phyloP scores from a whole-genome alignment of 1,284 basidiomycete species.

The Tetrapyrgos nigripes region DNA sequence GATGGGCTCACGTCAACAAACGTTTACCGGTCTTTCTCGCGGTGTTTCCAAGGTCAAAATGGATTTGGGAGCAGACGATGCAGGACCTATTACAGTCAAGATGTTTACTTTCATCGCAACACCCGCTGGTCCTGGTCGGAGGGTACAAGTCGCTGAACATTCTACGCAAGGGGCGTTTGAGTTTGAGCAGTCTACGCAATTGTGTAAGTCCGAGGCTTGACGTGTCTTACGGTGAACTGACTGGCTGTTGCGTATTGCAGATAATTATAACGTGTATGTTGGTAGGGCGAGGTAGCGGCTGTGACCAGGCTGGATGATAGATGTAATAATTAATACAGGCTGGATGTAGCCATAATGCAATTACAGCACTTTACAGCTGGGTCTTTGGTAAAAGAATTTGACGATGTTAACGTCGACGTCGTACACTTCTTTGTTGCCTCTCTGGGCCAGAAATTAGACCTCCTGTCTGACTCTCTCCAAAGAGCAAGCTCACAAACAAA shows the following conservation, averaged over 20 bases:
- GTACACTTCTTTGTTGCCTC: too few species aligned
- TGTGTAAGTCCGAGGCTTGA: constrained; percentile 9
- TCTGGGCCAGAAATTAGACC: too few species aligned
- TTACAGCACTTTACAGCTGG: too few species aligned
- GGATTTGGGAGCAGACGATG: background rate
- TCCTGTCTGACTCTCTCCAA: too few species aligned
- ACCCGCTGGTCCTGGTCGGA: too few species aligned
- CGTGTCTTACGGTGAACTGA: background rate
- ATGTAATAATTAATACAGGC: too few species aligned
- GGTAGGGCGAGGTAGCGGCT: constrained; percentile 12
- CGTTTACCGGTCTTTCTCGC: constrained; percentile 36
- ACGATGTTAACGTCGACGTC: too few species aligned
- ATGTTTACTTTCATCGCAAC: background rate
- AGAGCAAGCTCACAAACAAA: too few species aligned
- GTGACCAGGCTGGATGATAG: too few species aligned
- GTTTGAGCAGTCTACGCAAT: constrained; percentile 2
- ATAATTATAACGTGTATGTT: constrained; percentile 18
- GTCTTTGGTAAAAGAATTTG: too few species aligned
- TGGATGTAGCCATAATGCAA: too few species aligned
- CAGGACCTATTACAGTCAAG: constrained; percentile 3
- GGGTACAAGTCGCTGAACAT: constrained; percentile 1
- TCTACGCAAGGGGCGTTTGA: constrained; percentile 5
- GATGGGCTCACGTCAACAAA: constrained; percentile 39
- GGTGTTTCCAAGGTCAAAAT: constrained; percentile 44
- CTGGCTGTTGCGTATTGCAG: constrained; percentile 1